Evolutionary conservation across 176 grass and related monocot genomes (phyloP).

Genomic region (Neostapfia colusana): DNA sequence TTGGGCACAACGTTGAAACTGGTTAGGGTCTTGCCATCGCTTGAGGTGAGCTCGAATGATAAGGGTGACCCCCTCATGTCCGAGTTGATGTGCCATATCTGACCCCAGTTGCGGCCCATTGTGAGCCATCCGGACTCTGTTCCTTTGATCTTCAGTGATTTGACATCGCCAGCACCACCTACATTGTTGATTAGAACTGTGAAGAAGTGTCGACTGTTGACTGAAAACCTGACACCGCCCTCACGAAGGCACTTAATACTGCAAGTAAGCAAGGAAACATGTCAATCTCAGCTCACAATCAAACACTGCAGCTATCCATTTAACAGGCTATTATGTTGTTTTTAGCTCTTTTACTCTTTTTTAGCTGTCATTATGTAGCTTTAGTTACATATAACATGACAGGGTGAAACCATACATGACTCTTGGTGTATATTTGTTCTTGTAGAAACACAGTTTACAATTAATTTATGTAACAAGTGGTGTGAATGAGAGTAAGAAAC

Average conservation of each 20-base stretch:
- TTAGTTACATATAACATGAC: background rate
- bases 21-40: conserved; percentile 71
- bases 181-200: conserved; percentile 89
- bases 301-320: background rate
- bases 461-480: background rate
- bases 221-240: conserved; percentile 66
- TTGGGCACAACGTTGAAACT: conserved; percentile 74
- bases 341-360: background rate
- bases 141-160: conserved; percentile 86
- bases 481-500: background rate
- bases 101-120: conserved; percentile 94
- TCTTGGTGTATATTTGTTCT: background rate
- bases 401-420: background rate
- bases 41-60: conserved; percentile 81
- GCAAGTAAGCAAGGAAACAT: conserved; percentile 32
- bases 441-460: background rate
- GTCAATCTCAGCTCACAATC: conserved; percentile 8
- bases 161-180: conserved; percentile 76
- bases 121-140: conserved; percentile 77
- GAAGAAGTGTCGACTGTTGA: conserved; percentile 73
- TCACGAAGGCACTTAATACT: conserved; percentile 90
- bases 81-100: conserved; percentile 91
- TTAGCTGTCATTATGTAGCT: conserved; percentile 2
- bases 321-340: background rate
- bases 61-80: conserved; percentile 78